Evolutionary conservation across 2,329 filamentous ascomycete genomes (phyloP).

Genomic region (Moelleriella libera): DNA sequence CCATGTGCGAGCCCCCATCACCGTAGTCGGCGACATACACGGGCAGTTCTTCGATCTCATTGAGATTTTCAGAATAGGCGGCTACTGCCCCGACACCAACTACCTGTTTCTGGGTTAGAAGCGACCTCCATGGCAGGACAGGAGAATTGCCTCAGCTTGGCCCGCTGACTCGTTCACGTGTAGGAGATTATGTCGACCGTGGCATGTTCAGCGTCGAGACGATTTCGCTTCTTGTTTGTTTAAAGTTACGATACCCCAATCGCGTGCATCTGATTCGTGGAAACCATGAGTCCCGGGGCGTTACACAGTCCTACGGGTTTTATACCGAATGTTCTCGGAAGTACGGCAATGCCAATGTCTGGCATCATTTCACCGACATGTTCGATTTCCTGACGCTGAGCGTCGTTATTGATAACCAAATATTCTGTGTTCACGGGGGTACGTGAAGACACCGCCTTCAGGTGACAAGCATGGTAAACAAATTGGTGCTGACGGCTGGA

Average conservation of each 20-base stretch:
- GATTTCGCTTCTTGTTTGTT: conserved; percentile 90
- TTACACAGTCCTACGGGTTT: conserved; percentile 97
- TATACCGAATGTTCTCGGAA: conserved; percentile 97
- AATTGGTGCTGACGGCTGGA: too few species aligned
- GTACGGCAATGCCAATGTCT: conserved; percentile 96
- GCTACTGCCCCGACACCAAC: conserved; percentile 94
- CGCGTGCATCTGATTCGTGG: conserved; percentile 93
- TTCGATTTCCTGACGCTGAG: conserved; percentile 96
- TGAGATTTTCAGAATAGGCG: conserved; percentile 97
- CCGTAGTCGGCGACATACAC: conserved; percentile 96
- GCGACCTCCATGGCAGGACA: too few species aligned
- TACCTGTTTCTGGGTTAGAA: conserved; percentile 79
- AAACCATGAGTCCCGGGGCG: conserved; percentile 94
- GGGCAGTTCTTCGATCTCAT: conserved; percentile 98
- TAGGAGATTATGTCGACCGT: conserved; percentile 94
- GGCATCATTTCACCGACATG: conserved; percentile 99
- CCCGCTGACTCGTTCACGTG: not conserved
- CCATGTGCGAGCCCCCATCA: conserved; percentile 88
- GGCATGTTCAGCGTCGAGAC: conserved; percentile 98
- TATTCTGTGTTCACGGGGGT: conserved; percentile 95
- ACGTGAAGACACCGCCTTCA: conserved; percentile 11
- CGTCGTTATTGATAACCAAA: conserved; percentile 97
- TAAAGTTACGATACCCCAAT: conserved; percentile 92
- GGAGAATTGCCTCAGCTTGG: not conserved
- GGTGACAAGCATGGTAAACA: not conserved